phyloP scores from a whole-genome alignment of 352 stramenopile species.

The Globisporangium emineosum region DNA sequence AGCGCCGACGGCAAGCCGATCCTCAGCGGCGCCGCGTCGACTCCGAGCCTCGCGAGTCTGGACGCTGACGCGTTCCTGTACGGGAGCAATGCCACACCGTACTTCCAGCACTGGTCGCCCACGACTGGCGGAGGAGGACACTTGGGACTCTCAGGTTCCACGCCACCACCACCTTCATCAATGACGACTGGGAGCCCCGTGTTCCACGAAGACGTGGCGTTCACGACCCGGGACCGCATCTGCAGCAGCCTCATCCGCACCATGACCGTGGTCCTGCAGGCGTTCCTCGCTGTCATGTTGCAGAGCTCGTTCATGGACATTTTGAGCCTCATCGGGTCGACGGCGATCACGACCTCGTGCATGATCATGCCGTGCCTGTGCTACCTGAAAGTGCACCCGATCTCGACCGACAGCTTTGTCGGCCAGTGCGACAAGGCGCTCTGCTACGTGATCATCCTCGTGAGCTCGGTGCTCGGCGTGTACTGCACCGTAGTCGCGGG shows the following conservation, averaged over 20 bases:
- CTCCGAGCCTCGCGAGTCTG: conserved; percentile 28
- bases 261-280: conserved; percentile 38
- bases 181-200: not conserved
- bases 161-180: not conserved
- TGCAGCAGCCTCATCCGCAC: conserved; percentile 54
- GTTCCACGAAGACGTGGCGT: conserved; percentile 20
- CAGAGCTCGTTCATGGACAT: conserved; percentile 72
- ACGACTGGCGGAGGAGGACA: conserved; percentile 6
- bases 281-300: conserved; percentile 59
- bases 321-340: conserved; percentile 63
- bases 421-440: conserved; percentile 46
- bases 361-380: conserved; percentile 80
- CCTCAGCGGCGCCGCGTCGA: conserved; percentile 16
- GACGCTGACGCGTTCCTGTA: conserved; percentile 54
- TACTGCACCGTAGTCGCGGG: conserved; percentile 54
- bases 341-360: conserved; percentile 59
- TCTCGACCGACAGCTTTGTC: conserved; percentile 39
- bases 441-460: conserved; percentile 52
- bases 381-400: conserved; percentile 67
- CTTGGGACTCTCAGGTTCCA: conserved; percentile 11
- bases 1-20: conserved; percentile 39
- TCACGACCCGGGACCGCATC: conserved; percentile 40
- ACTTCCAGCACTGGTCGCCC: conserved; percentile 32
- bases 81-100: conserved; percentile 33
- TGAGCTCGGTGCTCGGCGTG: conserved; percentile 42